Evolutionary conservation across 148 eudicot genomes (phyloP).

Genomic region (Limonium bicolor): DNA sequence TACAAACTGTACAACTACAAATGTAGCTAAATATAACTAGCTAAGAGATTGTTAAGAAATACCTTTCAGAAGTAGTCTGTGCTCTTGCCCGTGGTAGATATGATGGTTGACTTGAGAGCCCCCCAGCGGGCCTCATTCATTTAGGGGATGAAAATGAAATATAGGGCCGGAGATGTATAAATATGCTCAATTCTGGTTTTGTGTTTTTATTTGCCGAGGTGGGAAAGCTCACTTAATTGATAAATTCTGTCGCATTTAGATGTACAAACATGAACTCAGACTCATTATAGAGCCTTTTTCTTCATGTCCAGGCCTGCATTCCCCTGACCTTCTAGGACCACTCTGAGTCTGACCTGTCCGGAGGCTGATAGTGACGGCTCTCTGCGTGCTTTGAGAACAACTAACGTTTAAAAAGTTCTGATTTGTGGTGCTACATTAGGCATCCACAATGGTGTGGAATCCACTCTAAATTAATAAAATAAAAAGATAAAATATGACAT

Average conservation of each 20-base stretch:
- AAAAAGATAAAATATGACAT: no score
- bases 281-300: slow-evolving; percentile 46
- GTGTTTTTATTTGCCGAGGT: no score
- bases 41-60: slow-evolving; percentile 82
- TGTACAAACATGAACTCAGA: slow-evolving; percentile 40
- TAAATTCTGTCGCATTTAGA: slow-evolving; percentile 76
- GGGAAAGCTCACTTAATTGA: slow-evolving; percentile 1
- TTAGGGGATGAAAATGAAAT: slow-evolving; percentile 90
- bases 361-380: slow-evolving; percentile 89
- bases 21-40: slow-evolving; percentile 79
- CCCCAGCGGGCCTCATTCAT: slow-evolving; percentile 67
- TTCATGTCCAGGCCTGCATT: slow-evolving; percentile 80
- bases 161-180: slow-evolving; percentile 58
- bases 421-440: no score
- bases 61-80: slow-evolving; percentile 87
- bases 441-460: no score
- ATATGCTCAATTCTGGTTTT: no score
- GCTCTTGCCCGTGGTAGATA: slow-evolving; percentile 81
- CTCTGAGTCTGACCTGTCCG: slow-evolving; percentile 63
- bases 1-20: no score
- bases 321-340: slow-evolving; percentile 86
- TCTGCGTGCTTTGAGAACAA: slow-evolving; percentile 81
- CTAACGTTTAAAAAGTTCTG: slow-evolving; percentile 34
- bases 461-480: no score
- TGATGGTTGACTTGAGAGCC: slow-evolving; percentile 86